Evolutionary conservation across 1,139 yeast species (phyloP), one percentile per base, ranked within the genome.

Genomic region (Suhomyces kunorum): DNA sequence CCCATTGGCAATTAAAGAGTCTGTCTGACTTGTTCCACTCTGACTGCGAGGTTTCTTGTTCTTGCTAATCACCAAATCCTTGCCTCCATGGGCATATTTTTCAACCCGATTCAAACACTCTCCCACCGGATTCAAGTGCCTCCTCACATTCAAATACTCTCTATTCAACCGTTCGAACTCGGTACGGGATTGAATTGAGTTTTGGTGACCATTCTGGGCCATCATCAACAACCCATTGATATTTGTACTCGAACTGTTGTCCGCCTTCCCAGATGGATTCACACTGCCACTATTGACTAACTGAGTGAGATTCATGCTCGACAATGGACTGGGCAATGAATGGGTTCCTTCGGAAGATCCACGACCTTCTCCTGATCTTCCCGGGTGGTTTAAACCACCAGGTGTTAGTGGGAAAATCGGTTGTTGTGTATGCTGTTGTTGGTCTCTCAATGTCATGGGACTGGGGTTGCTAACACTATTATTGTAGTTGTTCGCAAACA

Each of bases 81-180:
- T 50, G 14, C 39, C 39, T 3, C 46, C 43, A 9, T 45, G 45
- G 9, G 47, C 24, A 38, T 45, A 50, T 31, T 56, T 58, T 25
- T 61, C 64, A 16, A 69, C 54, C 47, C 92, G 64, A 32, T 71
- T 68, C 30, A 86, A 62, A 8, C 87, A 74, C 39, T 80, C 86
- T 1, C 78, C 76, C 4, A 85, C 64, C 0, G 96, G 95, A 46
- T 85, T 85, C 28, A 68, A 64, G 56, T 83, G 78, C 46, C 94
- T 70, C 50, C 89, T 66, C 0, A 84, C 83, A 49, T 80, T 84
- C 39, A 81, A 66, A 50, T 81, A 85, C 53, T 87, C 95, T 46
- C 89, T 68, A 16, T 88, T 79, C 32, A 85, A 73, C 45, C 88
- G 69, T 55, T 87, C 95, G 56, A 80, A 84, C 53, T 85, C 95